Evolutionary conservation across 768 basidiomycete species (phyloP).

Genomic region (Tylopilus cervinicoccineus): DNA sequence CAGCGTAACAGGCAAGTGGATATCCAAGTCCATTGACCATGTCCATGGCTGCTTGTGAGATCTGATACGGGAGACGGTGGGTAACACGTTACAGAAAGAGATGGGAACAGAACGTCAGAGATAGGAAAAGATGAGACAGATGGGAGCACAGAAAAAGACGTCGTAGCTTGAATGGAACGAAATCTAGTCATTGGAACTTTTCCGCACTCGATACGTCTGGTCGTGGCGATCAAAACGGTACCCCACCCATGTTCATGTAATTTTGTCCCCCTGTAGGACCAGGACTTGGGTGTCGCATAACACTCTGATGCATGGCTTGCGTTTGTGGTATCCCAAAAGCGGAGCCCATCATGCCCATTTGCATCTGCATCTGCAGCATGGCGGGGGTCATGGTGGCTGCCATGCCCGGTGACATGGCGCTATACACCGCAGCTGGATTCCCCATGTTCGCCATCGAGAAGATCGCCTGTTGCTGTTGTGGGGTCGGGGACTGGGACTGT

Average conservation of each 20-base stretch:
- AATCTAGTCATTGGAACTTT: slow-evolving; percentile 22
- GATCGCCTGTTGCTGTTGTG: slow-evolving; percentile 44
- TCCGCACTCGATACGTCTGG: slow-evolving; percentile 5
- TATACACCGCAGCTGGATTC: slow-evolving; percentile 44
- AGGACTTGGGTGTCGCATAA: slow-evolving; percentile 79
- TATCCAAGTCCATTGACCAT: slow-evolving; percentile 54
- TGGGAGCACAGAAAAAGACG: slow-evolving; percentile 9
- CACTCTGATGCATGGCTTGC: slow-evolving; percentile 81
- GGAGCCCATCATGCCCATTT: slow-evolving; percentile 42
- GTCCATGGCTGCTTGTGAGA: slow-evolving; percentile 31
- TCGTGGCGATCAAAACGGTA: slow-evolving; percentile 23
- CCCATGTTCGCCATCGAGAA: slow-evolving; percentile 40
- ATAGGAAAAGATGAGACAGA: slow-evolving; percentile 15
- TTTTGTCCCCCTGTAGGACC: slow-evolving; percentile 45
- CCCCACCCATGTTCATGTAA: slow-evolving; percentile 42
- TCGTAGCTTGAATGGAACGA: slow-evolving; percentile 15
- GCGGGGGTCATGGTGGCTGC: slow-evolving; percentile 28
- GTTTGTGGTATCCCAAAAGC: slow-evolving; percentile 54
- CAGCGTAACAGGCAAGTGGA: slow-evolving; percentile 49
- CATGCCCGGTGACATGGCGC: slow-evolving; percentile 31
- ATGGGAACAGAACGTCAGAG: slow-evolving; percentile 19
- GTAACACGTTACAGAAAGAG: slow-evolving; percentile 28
- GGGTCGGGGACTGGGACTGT: slow-evolving; percentile 39
- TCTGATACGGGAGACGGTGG: slow-evolving; percentile 25
- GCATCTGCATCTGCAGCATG: slow-evolving; percentile 46